Evolutionary conservation across 2,329 filamentous ascomycete species (phyloP).

Genomic region (Ambrosiella beaveri): DNA sequence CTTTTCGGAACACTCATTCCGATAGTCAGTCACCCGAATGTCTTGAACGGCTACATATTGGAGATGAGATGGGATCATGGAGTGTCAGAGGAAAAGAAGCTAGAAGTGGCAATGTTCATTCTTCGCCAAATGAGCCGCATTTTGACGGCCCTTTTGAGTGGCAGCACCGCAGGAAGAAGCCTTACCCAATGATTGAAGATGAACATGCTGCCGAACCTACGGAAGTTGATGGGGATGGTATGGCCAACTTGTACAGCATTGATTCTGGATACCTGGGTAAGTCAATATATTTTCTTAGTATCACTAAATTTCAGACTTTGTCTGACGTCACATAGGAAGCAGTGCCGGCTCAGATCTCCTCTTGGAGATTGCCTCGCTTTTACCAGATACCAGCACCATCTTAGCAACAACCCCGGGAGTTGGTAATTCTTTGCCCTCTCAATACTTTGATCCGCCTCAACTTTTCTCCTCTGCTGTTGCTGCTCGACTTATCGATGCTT

Average conservation of each 20-base stretch:
- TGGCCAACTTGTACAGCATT: constrained; percentile 16
- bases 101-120: background rate
- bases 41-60: background rate
- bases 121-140: background rate
- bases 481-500: constrained; percentile 22
- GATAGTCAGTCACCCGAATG: background rate
- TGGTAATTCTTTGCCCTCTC: background rate
- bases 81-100: background rate
- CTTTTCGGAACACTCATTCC: background rate
- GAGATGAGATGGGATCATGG: background rate
- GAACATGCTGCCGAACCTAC: background rate
- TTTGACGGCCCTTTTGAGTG: background rate
- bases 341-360: constrained; percentile 18
- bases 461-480: constrained; percentile 12
- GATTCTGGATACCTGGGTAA: constrained; percentile 17
- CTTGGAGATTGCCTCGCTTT: constrained; percentile 15
- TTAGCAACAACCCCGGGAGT: background rate
- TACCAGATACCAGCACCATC: background rate
- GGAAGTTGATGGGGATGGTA: constrained; percentile 15
- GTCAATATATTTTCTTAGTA: background rate
- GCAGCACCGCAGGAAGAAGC: background rate
- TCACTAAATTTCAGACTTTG: background rate
- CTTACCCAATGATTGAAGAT: background rate
- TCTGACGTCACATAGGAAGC: constrained; percentile 14
- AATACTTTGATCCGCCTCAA: constrained; percentile 7